Evolutionary conservation across 2,329 filamentous ascomycete genomes (phyloP).

Genomic region (Penicillium sp.): DNA sequence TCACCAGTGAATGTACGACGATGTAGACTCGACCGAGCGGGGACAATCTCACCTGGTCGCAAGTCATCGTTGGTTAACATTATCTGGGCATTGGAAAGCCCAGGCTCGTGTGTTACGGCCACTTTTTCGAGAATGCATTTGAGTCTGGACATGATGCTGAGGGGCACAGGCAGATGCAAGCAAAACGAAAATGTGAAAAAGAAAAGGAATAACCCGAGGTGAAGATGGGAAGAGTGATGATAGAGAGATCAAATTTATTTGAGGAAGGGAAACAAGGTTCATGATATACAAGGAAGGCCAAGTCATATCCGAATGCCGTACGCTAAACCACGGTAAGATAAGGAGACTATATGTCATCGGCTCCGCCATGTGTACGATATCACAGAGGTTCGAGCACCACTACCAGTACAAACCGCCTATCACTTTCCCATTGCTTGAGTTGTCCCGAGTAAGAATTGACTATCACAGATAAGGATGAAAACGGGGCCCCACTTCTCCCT

Average conservation of each 20-base stretch:
- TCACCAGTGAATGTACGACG: no score
- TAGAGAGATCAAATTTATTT: background rate
- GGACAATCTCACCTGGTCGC: conserved; percentile 52
- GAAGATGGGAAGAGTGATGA: background rate
- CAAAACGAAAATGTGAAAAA: background rate
- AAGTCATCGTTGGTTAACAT: conserved; percentile 85
- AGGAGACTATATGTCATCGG: background rate
- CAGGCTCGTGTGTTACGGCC: conserved; percentile 69
- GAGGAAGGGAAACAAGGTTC: background rate
- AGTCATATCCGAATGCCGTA: background rate
- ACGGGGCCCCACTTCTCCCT: conserved; percentile 20
- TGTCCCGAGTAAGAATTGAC: conserved; percentile 18
- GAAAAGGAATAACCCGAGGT: background rate
- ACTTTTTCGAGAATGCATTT: conserved; percentile 51
- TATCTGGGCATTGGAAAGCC: conserved; percentile 71
- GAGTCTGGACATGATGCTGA: conserved; percentile 25
- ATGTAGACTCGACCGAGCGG: background rate
- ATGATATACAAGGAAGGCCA: conserved; percentile 15
- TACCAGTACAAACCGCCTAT: conserved; percentile 7
- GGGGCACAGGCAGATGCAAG: background rate
- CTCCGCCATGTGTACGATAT: conserved; percentile 4
- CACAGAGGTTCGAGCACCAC: conserved; percentile 9
- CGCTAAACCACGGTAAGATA: no score
- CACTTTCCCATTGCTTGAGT: conserved; percentile 18
- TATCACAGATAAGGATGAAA: conserved; percentile 9